A percentile compares a stretch with the other conserved stretches of the same genome.
Conservation (phyloP, 371 early-diverging fungal genomes). For the Lichtheimia ornata region DNA sequence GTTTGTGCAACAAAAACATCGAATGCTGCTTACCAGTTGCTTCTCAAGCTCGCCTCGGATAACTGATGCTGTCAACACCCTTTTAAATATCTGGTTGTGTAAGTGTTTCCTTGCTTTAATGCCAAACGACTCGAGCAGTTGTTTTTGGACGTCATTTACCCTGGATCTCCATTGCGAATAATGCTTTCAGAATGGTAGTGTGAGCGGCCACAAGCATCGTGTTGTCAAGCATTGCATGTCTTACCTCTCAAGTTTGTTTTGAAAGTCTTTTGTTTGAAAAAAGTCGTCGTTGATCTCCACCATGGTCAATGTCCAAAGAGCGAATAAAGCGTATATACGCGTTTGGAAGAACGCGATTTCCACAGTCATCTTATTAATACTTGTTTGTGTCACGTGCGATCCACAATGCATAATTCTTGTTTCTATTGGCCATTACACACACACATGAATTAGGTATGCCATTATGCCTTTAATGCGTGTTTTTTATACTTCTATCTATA, state of each 20-base stretch:
- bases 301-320: too few species aligned
- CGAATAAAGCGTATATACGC: too few species aligned
- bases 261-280: background rate
- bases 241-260: background rate
- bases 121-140: background rate
- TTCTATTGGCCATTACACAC: too few species aligned
- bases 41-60: constrained; percentile 9
- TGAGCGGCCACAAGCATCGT: too few species aligned
- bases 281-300: too few species aligned
- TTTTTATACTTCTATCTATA: constrained; percentile 19
- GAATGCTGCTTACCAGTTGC: constrained; percentile 5
- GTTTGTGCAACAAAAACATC: background rate
- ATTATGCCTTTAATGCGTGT: too few species aligned
- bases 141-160: constrained; percentile 2
- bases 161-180: constrained; percentile 21
- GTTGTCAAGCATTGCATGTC: background rate
- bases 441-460: too few species aligned
- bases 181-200: background rate
- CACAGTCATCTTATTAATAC: too few species aligned
- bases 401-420: too few species aligned
- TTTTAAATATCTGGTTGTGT: background rate
- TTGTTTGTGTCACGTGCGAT: too few species aligned
- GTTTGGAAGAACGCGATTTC: too few species aligned
- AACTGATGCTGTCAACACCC: constrained; percentile 1
- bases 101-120: background rate